Base-by-base conservation (phyloP, 371 early-diverging fungal genomes). In the Rhizopus microsporus region DNA sequence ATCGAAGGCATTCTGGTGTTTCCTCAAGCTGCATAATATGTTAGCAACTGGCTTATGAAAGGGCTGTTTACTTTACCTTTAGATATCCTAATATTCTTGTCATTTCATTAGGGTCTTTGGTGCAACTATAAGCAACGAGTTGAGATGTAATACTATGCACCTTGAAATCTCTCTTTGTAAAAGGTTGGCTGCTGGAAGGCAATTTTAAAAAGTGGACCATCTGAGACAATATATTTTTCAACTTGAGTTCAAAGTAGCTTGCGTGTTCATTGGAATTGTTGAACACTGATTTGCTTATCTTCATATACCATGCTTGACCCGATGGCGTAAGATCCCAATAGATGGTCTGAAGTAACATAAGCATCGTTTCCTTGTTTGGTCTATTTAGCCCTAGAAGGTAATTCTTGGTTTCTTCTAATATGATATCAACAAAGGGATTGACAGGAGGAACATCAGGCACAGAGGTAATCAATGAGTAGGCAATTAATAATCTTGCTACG, bases 131-230 rank as follows among this genome's bases (percentile, higher is more conserved):
- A 9, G 72, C 74, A 1, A 74, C 51, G 3, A 82, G 51, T 31
- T 75, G 66, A 15, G 78, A 63, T 7, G 62, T 58, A 12, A 67
- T 72, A 9, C 61, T 71, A 49, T 70, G 75, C 0, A 68, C 65
- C 40, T 78, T 78, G 57, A 78, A 82, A 33, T 82, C 80, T 43
- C 72, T 76, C 29, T 74, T 69, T 10, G 80, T 80, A 49, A 77
- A 80, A 15, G 71, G 72, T 42, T 75, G 69, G 2, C 72, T 67
- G 1, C 39, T 56, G 0, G 67, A 65, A n/a, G 72, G 61, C 34
- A 58, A 44, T 46, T 78, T 80, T 23, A 80, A 50, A 39, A 66
- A 78, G 16, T 48, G 49, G 5, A 70, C 65, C 17, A 75, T 57
- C 12, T 67, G 66, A 7, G 78, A 71, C 33, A 70, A 50, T 0